A percentile compares a stretch with the other conserved stretches of the same genome.
These are phyloP conservation scores for Plasmopara viticola DNA, from an alignment of 352 stramenopile species.

Conservation along the genomic window DNA sequence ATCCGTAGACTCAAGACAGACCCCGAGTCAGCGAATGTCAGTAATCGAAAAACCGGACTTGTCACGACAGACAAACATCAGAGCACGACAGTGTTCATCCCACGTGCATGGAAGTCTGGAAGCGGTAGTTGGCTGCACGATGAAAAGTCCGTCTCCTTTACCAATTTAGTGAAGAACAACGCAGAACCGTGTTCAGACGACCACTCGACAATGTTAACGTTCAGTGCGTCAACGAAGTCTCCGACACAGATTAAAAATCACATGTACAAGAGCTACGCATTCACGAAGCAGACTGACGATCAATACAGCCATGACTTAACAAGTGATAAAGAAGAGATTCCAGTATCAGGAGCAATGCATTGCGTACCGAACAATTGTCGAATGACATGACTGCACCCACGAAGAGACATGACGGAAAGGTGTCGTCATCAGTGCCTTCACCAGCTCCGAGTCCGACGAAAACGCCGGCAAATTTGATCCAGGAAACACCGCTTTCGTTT, in stretches of 20 bases:
- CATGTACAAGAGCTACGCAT: not conserved
- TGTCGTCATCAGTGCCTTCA: not conserved
- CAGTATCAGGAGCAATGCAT: slow-evolving; percentile 1
- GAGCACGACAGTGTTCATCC: slow-evolving; percentile 11
- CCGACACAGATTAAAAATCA: not conserved
- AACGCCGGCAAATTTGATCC: not conserved
- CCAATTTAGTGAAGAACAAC: slow-evolving; percentile 9
- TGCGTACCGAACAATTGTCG: not conserved
- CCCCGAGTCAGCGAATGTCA: not conserved
- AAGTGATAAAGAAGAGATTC: not conserved
- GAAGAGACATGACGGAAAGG: not conserved
- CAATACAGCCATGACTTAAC: not conserved
- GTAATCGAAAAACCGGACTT: slow-evolving; percentile 8
- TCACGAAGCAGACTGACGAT: slow-evolving; percentile 5
- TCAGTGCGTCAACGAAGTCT: not conserved
- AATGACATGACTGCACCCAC: not conserved
- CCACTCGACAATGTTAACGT: not conserved
- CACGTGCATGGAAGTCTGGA: slow-evolving; percentile 5
- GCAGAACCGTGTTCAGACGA: not conserved
- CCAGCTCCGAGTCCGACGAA: slow-evolving; percentile 8
- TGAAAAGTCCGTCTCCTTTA: slow-evolving; percentile 20
- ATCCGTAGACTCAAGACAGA: slow-evolving; percentile 9
- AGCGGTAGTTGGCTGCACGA: slow-evolving; percentile 5
- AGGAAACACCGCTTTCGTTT: slow-evolving; percentile 4
- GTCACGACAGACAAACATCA: slow-evolving; percentile 15